Percentiles rank a stretch among this genome's conserved stretches.
phyloP scores from a whole-genome alignment of 192 early-diverging fungal species.

The Backusella tarrabulga region DNA sequence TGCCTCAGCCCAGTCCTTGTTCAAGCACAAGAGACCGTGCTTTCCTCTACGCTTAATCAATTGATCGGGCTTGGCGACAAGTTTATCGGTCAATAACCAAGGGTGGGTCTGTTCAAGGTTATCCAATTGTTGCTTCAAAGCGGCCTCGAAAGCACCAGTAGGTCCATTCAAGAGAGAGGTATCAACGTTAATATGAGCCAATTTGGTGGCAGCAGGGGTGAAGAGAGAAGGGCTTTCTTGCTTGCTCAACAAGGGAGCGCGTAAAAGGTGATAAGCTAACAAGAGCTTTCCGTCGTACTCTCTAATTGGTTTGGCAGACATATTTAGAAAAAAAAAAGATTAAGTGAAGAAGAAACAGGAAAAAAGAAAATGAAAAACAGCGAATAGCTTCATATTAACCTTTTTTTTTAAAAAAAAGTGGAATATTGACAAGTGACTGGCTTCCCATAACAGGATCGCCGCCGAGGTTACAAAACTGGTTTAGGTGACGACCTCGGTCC shows the following conservation, averaged over 20 bases:
- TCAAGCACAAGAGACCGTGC: constrained; percentile 90
- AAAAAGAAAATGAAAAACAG: not conserved
- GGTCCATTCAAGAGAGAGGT: constrained; percentile 51
- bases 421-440: not conserved
- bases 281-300: constrained; percentile 98
- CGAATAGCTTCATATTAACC: not conserved
- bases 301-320: constrained; percentile 35
- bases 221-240: constrained; percentile 59
- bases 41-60: constrained; percentile 98
- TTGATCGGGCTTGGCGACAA: constrained; percentile 98
- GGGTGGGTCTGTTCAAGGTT: constrained; percentile 76
- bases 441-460: constrained; percentile 10
- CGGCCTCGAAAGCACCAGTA: constrained; percentile 63
- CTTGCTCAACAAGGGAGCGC: constrained; percentile 58
- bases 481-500: constrained; percentile 10
- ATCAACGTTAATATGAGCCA: constrained; percentile 81
- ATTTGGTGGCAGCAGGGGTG: constrained; percentile 65
- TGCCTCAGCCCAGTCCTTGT: constrained; percentile 85
- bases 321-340: constrained; percentile 17
- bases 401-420: constrained; percentile 1
- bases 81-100: constrained; percentile 79
- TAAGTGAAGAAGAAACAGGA: not conserved
- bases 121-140: constrained; percentile 55
- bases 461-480: constrained; percentile 15
- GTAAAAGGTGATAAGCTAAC: constrained; percentile 84